Base-by-base conservation (phyloP, 176 grass and related monocot species). In the Oryza brachyantha region DNA sequence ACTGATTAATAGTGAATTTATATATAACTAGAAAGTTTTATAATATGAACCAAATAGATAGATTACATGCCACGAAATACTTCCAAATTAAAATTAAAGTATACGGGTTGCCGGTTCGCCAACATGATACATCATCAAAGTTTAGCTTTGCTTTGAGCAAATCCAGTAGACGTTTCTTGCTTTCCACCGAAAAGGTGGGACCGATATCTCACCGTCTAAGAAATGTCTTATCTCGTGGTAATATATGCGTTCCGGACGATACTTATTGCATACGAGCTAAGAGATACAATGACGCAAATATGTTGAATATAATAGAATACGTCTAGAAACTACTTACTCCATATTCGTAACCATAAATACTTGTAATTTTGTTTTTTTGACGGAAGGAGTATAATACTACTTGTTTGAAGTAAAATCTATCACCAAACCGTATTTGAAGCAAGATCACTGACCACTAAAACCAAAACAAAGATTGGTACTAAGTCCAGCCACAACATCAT, bases 21-120 rank as follows among this genome's bases (percentile, higher is more conserved):
- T n/a, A n/a, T n/a, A n/a, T n/a, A n/a, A n/a, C n/a, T n/a, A n/a
- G n/a, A n/a, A n/a, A n/a, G n/a, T n/a, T n/a, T n/a, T n/a, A n/a
- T n/a, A n/a, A n/a, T n/a, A n/a, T n/a, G n/a, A n/a, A n/a, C n/a
- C n/a, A n/a, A n/a, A n/a, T n/a, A n/a, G n/a, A n/a, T n/a, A n/a
- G n/a, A n/a, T n/a, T 32, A 17, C 43, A 46, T 13, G 14, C 13
- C 14, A 17, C 17, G 14, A 17, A 46, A 48, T 48, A 48, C 45
- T 48, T 48, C 45, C 48, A 52, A 46, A 52, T 5, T 52, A 52
- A n/a, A n/a, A n/a, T n/a, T n/a, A n/a, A n/a, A n/a, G n/a, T n/a
- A n/a, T n/a, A n/a, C n/a, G n/a, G n/a, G n/a, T n/a, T 0, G 5
- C 0, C 0, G 19, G 2, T 52, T 6, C 2, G 1, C 6, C 6